A percentile compares a stretch with the other conserved stretches of the same genome.
Evolutionary conservation across 441 rosid species (phyloP).

Genomic region (Gossypium schwendimanii): DNA sequence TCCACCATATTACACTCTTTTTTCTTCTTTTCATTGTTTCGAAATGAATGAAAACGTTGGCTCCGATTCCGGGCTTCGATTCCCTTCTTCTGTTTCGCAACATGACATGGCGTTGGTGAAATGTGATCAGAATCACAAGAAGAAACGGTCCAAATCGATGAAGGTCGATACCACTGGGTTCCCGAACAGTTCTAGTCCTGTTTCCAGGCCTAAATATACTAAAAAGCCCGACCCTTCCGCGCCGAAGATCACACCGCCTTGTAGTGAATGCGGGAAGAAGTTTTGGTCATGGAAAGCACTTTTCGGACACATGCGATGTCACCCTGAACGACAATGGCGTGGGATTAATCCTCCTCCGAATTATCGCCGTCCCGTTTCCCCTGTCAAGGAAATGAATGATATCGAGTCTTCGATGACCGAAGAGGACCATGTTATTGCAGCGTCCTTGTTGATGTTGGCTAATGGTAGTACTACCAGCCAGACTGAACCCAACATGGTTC

Average conservation of each 20-base stretch:
- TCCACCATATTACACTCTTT: slow-evolving; percentile 20
- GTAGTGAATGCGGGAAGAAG: slow-evolving; percentile 73
- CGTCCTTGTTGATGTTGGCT: slow-evolving; percentile 53
- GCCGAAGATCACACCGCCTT: slow-evolving; percentile 71
- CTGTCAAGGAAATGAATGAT: neutral
- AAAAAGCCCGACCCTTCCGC: slow-evolving; percentile 70
- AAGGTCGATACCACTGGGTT: slow-evolving; percentile 20
- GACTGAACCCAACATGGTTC: neutral
- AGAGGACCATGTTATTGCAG: slow-evolving; percentile 66
- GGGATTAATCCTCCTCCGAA: slow-evolving; percentile 75
- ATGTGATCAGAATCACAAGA: slow-evolving; percentile 33
- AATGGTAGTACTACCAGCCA: slow-evolving; percentile 5
- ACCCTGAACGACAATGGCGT: slow-evolving; percentile 89
- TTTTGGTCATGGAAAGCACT: slow-evolving; percentile 83
- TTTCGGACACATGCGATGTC: slow-evolving; percentile 94
- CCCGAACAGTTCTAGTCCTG: slow-evolving; percentile 9
- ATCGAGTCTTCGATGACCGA: slow-evolving; percentile 25
- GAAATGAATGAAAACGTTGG: slow-evolving; percentile 25
- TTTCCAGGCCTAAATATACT: slow-evolving; percentile 29
- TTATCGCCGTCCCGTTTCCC: slow-evolving; percentile 14
- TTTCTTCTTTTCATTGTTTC: neutral
- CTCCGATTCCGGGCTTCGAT: slow-evolving; percentile 31
- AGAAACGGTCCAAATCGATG: slow-evolving; percentile 44
- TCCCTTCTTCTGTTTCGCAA: slow-evolving; percentile 26
- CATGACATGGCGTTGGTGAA: slow-evolving; percentile 5